These are phyloP conservation scores for Beauveria caledonica DNA, from an alignment of 2,329 filamentous ascomycete species.

Conservation along the genomic window DNA sequence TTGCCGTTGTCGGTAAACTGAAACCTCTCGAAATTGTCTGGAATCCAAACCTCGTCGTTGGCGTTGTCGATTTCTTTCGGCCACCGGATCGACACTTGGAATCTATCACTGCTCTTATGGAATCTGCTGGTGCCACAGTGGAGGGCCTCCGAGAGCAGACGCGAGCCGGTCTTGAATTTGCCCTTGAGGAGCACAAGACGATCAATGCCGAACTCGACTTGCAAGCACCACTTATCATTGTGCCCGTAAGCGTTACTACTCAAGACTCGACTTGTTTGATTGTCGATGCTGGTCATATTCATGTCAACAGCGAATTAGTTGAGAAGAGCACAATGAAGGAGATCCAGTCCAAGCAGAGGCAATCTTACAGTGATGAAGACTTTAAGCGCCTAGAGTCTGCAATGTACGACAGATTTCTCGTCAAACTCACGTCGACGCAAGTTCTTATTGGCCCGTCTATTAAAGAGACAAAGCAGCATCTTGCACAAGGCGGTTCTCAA, in stretches of 20 bases:
- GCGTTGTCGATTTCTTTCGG: conserved; percentile 90
- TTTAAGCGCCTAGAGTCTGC: conserved; percentile 79
- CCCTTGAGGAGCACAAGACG: conserved; percentile 94
- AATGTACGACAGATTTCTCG: conserved; percentile 95
- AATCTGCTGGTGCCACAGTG: conserved; percentile 89
- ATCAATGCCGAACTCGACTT: conserved; percentile 94
- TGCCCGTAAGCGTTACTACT: conserved; percentile 84
- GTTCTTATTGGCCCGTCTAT: conserved; percentile 92
- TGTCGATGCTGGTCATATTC: conserved; percentile 91
- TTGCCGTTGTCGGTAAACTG: conserved; percentile 80
- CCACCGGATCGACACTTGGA: conserved; percentile 97
- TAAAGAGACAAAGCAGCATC: conserved; percentile 76
- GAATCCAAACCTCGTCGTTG: conserved; percentile 88
- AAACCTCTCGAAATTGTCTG: conserved; percentile 96
- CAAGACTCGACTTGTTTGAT: conserved; percentile 81
- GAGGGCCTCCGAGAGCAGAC: conserved; percentile 94
- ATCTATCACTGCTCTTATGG: conserved; percentile 91
- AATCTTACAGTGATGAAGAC: conserved; percentile 81
- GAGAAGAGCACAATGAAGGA: conserved; percentile 85
- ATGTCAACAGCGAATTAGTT: conserved; percentile 87
- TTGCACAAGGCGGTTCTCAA: conserved; percentile 61
- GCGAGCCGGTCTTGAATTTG: conserved; percentile 89
- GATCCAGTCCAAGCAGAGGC: conserved; percentile 82
- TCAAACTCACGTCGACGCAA: conserved; percentile 91
- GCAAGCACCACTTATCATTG: conserved; percentile 90